Conservation (phyloP, 78 protist species). For the Anaeramoeba flamelloides region DNA sequence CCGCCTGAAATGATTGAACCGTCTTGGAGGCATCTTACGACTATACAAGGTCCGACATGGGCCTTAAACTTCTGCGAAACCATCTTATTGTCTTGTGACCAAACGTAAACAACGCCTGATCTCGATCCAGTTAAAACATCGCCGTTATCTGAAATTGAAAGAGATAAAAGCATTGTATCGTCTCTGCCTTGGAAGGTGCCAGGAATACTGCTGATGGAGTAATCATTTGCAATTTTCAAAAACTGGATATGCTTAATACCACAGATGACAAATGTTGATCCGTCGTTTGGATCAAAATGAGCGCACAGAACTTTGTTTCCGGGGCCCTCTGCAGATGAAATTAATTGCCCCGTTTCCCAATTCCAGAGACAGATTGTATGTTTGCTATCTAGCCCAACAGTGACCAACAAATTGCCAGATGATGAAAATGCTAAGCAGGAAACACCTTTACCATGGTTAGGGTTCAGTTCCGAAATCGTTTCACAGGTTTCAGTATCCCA, state of each 20-base stretch:
- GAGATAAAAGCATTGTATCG: background rate
- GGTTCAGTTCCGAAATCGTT: background rate
- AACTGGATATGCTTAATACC: background rate
- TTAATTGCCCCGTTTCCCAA: constrained; percentile 1
- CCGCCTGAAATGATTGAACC: too few species aligned
- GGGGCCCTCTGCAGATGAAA: background rate
- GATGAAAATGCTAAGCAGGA: constrained; percentile 11
- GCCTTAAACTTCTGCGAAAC: background rate
- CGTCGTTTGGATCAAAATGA: background rate
- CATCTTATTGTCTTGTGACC: background rate
- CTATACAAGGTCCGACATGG: background rate
- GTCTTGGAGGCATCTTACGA: too few species aligned
- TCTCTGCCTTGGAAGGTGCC: background rate
- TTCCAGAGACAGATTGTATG: constrained; percentile 6
- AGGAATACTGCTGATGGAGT: background rate
- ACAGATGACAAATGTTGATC: background rate
- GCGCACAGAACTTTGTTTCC: background rate
- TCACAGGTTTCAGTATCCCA: background rate
- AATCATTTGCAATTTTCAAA: background rate
- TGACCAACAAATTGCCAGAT: background rate
- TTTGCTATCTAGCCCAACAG: background rate
- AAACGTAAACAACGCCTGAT: background rate
- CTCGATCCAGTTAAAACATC: background rate
- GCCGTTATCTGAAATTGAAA: background rate
- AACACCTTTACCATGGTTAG: background rate